phyloP scores from a whole-genome alignment of 73 alveolate species.

The Tetrahymena thermophila region DNA sequence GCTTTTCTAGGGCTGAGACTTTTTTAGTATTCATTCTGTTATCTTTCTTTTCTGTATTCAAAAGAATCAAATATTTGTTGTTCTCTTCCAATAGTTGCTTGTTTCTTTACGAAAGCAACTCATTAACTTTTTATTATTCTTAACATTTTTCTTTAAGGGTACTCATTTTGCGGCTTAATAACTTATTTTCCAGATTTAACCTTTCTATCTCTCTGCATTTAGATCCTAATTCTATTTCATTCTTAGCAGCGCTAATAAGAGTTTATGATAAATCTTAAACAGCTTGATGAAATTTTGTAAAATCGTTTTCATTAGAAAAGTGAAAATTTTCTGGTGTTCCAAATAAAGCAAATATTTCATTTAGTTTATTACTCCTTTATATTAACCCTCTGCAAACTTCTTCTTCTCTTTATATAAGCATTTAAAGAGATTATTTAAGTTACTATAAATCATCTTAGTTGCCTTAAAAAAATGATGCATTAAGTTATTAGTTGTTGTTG shows the following conservation, averaged over 20 bases:
- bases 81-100: conserved; percentile 29
- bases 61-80: background rate
- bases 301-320: conserved; percentile 10
- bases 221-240: conserved; percentile 39
- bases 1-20: conserved; percentile 26
- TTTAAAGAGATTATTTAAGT: background rate
- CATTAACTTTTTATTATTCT: conserved; percentile 23
- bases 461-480: background rate
- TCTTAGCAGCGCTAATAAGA: conserved; percentile 22
- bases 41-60: conserved; percentile 20
- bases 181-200: conserved; percentile 7
- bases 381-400: background rate
- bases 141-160: conserved; percentile 25
- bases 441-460: background rate
- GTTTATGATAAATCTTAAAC: conserved; percentile 14
- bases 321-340: background rate
- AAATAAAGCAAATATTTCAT: background rate
- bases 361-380: background rate
- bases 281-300: conserved; percentile 11
- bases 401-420: background rate
- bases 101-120: conserved; percentile 4
- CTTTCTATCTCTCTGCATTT: conserved; percentile 39
- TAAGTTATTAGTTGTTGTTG: background rate
- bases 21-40: conserved; percentile 20
- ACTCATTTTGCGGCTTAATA: conserved; percentile 2